These are phyloP conservation scores for Paecilomyces niveus DNA, from an alignment of 2,329 filamentous ascomycete genomes.

Conservation along the genomic window DNA sequence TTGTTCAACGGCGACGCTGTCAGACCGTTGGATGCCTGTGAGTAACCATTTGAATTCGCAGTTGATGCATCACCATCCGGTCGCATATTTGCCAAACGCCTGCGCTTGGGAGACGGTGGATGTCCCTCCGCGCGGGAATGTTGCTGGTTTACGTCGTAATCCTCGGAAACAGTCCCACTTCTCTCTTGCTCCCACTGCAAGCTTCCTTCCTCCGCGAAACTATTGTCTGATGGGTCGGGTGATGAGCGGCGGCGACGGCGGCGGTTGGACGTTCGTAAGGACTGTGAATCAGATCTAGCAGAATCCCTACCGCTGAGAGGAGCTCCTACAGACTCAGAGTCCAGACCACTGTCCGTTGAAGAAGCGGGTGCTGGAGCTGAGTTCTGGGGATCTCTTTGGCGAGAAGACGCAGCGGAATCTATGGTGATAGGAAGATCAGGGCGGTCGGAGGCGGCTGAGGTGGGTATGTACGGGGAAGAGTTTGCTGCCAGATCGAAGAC, in stretches of 20 bases:
- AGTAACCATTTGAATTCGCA: conserved; percentile 48
- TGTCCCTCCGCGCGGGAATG: conserved; percentile 22
- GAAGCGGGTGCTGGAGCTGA: conserved; percentile 10
- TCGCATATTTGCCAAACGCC: conserved; percentile 56
- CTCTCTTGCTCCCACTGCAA: conserved; percentile 16
- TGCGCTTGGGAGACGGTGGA: conserved; percentile 48
- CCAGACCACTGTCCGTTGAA: conserved; percentile 15
- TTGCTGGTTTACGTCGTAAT: conserved; percentile 15
- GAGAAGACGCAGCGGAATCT: conserved; percentile 43
- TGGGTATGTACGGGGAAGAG: conserved; percentile 47
- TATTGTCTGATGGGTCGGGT: conserved; percentile 16
- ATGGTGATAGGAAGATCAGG: conserved; percentile 52
- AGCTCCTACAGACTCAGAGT: neutral
- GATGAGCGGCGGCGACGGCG: conserved; percentile 23
- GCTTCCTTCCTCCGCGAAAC: conserved; percentile 14
- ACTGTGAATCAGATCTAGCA: conserved; percentile 6
- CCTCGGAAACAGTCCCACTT: conserved; percentile 18
- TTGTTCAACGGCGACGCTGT: conserved; percentile 38
- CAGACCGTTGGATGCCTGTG: conserved; percentile 52
- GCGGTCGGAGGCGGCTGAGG: conserved; percentile 62
- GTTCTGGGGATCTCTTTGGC: conserved; percentile 15
- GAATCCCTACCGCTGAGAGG: conserved; percentile 4
- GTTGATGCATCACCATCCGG: conserved; percentile 46
- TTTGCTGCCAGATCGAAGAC: conserved; percentile 69
- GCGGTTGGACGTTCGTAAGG: conserved; percentile 16